phyloP scores from a whole-genome alignment of 495 filamentous ascomycete genomes.

The Niebla homalea region DNA sequence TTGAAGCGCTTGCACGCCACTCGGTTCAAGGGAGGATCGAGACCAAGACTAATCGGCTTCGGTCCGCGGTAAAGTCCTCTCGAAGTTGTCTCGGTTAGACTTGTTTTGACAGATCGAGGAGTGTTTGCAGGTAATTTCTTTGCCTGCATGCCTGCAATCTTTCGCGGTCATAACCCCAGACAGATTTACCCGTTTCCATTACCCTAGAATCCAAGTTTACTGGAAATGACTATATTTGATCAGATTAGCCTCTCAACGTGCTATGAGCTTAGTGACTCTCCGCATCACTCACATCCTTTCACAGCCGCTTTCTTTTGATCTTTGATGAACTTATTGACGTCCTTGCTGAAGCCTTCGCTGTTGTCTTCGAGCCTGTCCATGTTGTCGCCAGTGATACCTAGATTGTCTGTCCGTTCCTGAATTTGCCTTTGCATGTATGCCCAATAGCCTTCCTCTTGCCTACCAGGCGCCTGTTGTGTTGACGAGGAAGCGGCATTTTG shows the following conservation, averaged over 20 bases:
- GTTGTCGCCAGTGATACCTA: conserved; percentile 68
- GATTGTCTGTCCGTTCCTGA: conserved; percentile 77
- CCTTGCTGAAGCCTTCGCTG: conserved; percentile 68
- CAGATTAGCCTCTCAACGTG: no score
- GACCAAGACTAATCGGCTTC: no score
- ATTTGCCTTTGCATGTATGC: conserved; percentile 67
- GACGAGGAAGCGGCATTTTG: conserved; percentile 18
- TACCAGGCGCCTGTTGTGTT: conserved; percentile 11
- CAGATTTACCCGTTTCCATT: no score
- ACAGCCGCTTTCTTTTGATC: conserved; percentile 76
- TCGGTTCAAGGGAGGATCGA: no score
- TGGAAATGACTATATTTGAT: conserved; percentile 7
- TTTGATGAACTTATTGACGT: conserved; percentile 72
- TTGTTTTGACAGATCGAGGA: no score
- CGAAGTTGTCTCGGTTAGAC: no score
- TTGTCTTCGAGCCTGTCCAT: conserved; percentile 70
- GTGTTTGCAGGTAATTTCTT: no score
- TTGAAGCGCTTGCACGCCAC: no score
- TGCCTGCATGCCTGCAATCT: no score
- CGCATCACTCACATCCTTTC: conserved; percentile 41
- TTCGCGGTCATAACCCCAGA: no score
- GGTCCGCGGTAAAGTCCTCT: no score
- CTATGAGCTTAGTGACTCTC: no score
- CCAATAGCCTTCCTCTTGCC: conserved; percentile 45
- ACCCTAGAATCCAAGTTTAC: conserved; percentile 15